Conservation (phyloP, 1,284 basidiomycete species). For the Vanrija pseudolonga region DNA sequence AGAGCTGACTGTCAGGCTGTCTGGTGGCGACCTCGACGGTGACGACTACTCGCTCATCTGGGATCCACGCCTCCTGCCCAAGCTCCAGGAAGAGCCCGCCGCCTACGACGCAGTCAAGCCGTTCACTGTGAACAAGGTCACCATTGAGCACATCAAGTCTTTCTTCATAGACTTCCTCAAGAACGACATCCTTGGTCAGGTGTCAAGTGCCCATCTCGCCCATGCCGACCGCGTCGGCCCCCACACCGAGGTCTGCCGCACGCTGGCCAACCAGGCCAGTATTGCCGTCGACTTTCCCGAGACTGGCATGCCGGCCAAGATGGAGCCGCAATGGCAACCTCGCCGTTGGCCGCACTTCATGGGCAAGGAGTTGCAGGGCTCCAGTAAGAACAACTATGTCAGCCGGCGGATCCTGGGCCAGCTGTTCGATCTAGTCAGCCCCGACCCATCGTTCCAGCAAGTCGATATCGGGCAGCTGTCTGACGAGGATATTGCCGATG, state of each 20-base stretch:
- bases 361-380: constrained; percentile 10
- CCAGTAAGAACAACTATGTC: constrained; percentile 4
- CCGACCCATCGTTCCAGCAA: constrained; percentile 11
- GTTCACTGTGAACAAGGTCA: constrained; percentile 14
- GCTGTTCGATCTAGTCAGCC: constrained; percentile 19
- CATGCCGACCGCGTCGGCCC: constrained; percentile 23
- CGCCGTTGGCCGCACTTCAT: constrained; percentile 29
- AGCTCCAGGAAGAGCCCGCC: constrained; percentile 7
- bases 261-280: constrained; percentile 18
- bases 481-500: constrained; percentile 3
- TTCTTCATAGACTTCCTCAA: constrained; percentile 30
- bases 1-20: constrained; percentile 11
- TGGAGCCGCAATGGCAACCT: neutral
- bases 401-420: constrained; percentile 21
- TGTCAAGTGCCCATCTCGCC: constrained; percentile 26
- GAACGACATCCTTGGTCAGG: constrained; percentile 24
- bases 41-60: constrained; percentile 32
- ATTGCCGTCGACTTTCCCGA: constrained; percentile 29
- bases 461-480: constrained; percentile 1
- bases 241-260: constrained; percentile 14
- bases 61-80: constrained; percentile 20
- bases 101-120: constrained; percentile 16
- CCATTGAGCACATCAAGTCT: constrained; percentile 20
- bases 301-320: constrained; percentile 6
- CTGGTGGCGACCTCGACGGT: constrained; percentile 31